Evolutionary conservation across 768 basidiomycete species (phyloP).

Genomic region (Leucocoprinus birnbaumii): DNA sequence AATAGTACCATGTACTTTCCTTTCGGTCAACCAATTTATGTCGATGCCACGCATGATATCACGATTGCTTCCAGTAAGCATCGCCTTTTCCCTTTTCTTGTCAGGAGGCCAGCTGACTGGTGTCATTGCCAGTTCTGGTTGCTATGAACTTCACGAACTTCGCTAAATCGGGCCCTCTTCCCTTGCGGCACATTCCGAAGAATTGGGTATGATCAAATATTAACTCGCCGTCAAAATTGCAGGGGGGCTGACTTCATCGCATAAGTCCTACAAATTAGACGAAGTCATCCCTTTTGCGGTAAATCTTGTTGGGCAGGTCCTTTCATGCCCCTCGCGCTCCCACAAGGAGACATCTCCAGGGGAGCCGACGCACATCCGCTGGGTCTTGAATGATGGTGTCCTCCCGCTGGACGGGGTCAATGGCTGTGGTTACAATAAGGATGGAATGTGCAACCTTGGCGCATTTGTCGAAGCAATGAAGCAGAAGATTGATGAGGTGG

Average conservation of each 20-base stretch:
- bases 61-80: conserved; percentile 63
- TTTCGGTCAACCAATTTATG: conserved; percentile 56
- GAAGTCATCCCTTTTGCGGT: conserved; percentile 32
- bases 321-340: conserved; percentile 23
- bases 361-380: conserved; percentile 48
- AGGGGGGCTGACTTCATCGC: conserved; percentile 20
- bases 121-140: conserved; percentile 45
- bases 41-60: conserved; percentile 76
- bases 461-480: conserved; percentile 60
- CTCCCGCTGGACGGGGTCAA: conserved; percentile 63
- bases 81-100: conserved; percentile 21
- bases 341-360: not conserved
- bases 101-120: not conserved
- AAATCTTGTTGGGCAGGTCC: conserved; percentile 44
- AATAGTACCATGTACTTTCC: conserved; percentile 51
- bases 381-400: conserved; percentile 74
- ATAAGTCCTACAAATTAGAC: conserved; percentile 30
- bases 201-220: conserved; percentile 29
- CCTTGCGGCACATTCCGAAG: conserved; percentile 53
- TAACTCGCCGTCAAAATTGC: conserved; percentile 42
- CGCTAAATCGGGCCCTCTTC: conserved; percentile 58
- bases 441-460: conserved; percentile 61
- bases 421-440: conserved; percentile 51
- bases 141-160: conserved; percentile 73
- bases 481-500: conserved; percentile 51